Percentiles rank a stretch among this genome's conserved stretches.
These are phyloP conservation scores for Saccharum hybrid DNA, from an alignment of 202 grass and related monocot genomes.

Conservation along the genomic window DNA sequence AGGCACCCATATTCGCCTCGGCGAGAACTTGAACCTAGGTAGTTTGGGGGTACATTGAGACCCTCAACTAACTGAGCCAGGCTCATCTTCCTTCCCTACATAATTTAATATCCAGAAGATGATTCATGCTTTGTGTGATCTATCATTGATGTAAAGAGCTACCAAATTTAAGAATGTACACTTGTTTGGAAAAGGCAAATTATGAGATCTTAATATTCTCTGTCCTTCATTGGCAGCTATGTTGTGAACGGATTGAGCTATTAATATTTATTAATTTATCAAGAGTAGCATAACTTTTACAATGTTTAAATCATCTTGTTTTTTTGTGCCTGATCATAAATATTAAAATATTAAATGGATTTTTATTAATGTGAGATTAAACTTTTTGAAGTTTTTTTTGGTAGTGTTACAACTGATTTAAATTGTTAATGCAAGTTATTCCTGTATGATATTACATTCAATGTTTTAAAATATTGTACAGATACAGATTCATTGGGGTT, in stretches of 20 bases:
- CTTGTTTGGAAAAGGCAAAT: not conserved
- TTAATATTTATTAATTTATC: slow-evolving; percentile 27
- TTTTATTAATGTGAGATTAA: not conserved
- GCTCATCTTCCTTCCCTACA: not conserved
- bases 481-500: not conserved
- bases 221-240: not conserved
- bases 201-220: not conserved
- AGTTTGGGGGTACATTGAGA: not conserved
- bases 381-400: not conserved
- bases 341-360: not conserved
- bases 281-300: not conserved
- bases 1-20: too few relatives aligned
- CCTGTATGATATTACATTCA: not conserved
- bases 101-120: not conserved
- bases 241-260: not conserved
- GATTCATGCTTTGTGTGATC: not conserved
- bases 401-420: not conserved
- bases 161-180: not conserved
- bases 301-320: slow-evolving; percentile 2
- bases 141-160: slow-evolving; percentile 1
- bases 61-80: not conserved
- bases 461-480: not conserved
- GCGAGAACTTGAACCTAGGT: too few relatives aligned
- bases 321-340: not conserved
- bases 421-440: not conserved